Conservation (phyloP, 129 eudicot genomes). For the Deinandra increscens region DNA sequence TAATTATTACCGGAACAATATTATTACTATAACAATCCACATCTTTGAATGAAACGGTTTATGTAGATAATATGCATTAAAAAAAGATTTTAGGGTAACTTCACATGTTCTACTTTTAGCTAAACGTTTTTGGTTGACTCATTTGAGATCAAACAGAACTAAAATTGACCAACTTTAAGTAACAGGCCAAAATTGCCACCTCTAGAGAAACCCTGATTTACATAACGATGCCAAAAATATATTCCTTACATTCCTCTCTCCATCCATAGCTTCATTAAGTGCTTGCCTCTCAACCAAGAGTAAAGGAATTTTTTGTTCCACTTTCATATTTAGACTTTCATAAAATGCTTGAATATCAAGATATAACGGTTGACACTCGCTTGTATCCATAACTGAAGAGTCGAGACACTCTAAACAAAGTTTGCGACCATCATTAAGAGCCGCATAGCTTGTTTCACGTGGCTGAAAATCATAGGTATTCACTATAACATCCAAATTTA, state of each 20-base stretch:
- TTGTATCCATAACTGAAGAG: constrained; percentile 70
- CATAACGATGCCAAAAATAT: constrained; percentile 2
- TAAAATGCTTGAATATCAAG: constrained; percentile 75
- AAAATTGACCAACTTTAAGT: background rate
- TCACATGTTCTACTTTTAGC: background rate
- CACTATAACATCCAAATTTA: background rate
- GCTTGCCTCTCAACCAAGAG: constrained; percentile 86
- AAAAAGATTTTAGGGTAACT: background rate
- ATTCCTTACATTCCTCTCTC: constrained; percentile 73
- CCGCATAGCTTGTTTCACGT: constrained; percentile 61
- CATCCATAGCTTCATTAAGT: constrained; percentile 84
- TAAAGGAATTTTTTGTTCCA: constrained; percentile 77
- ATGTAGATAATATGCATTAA: background rate
- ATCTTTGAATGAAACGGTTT: background rate
- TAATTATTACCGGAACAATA: background rate
- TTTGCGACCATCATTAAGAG: constrained; percentile 74
- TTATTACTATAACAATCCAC: background rate
- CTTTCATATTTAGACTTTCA: constrained; percentile 74
- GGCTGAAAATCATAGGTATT: constrained; percentile 43
- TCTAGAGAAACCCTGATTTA: background rate
- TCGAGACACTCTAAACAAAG: constrained; percentile 87
- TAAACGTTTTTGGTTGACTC: background rate
- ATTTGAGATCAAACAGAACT: background rate
- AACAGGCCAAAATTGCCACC: background rate
- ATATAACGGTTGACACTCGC: constrained; percentile 77